Evolutionary conservation across 805 yeast species (phyloP), one percentile per base, ranked within the genome.

Genomic region (Jamesozyma hellenica): DNA sequence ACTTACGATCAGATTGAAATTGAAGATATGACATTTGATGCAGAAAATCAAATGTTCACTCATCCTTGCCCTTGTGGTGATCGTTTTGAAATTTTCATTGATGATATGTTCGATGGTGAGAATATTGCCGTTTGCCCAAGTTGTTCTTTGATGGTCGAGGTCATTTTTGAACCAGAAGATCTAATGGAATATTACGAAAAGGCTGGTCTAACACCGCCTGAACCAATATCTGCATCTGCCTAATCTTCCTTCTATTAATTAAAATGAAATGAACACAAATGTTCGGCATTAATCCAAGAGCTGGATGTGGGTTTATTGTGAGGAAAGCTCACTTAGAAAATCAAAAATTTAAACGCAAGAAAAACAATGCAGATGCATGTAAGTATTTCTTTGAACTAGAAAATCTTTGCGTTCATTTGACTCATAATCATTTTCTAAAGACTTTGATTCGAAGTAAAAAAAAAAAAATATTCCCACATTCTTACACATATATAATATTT

Each of bases 1-100:
- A 66, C 78, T 1, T 92, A 92, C 63, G 98, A 92, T 61, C 94
- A 92, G 58, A 79, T 92, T 41, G 98, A 92, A 67, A 92, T 92
- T 38, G 98, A 92, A 62, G 98, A 92, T 60, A 88, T 92, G 78
- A 79, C 87, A 2, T 92, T 76, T 58, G 96, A 92, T 59, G 76
- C 88, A 3, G 68, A 66, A n/a, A 76, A 82, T 12, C 87, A 82
- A 59, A 63, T 85, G 19, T 85, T 88, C 63, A 82, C 86, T 37
- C 90, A 88, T 53, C 98, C 98, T 4, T 92, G 98, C 68, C 98
- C 98, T 1, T 92, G 98, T 62, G 98, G 98, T 9, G 98, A 92
- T 61, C 71, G 78, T 54, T 92, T 92, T 63, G 94, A 90, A 55
- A 83, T 92, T 21, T 68, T 75, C 25, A 68, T 87, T 37, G 92